A percentile compares a stretch with the other conserved stretches of the same genome.
Evolutionary conservation across 306 rosid species (phyloP).

Genomic region (Quercus alba): DNA sequence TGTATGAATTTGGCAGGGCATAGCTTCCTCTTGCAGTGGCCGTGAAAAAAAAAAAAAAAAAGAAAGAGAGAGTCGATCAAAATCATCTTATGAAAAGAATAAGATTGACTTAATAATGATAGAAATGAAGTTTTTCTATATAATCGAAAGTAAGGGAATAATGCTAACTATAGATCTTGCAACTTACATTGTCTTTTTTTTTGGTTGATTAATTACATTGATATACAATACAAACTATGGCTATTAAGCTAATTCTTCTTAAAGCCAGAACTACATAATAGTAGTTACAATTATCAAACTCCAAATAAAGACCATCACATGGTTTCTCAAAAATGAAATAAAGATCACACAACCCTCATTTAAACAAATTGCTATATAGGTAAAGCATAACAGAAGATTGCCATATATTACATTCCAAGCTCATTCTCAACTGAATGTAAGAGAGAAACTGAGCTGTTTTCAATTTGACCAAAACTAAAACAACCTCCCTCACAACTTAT

Average conservation of each 20-base stretch:
- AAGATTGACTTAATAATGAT: too few relatives aligned
- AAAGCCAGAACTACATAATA: neutral
- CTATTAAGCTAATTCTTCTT: slow-evolving; percentile 1
- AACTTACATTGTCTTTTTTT: too few relatives aligned
- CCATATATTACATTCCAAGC: slow-evolving; percentile 8
- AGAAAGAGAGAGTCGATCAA: too few relatives aligned
- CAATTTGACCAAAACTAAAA: neutral
- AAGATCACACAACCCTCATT: neutral
- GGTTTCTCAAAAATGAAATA: neutral
- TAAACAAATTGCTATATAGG: neutral
- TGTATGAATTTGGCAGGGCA: too few relatives aligned
- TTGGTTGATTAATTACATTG: neutral
- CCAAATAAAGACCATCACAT: neutral
- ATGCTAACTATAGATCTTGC: too few relatives aligned
- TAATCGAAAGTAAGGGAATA: too few relatives aligned
- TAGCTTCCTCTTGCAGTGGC: too few relatives aligned
- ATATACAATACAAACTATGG: neutral
- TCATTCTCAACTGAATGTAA: slow-evolving; percentile 11
- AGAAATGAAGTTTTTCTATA: too few relatives aligned
- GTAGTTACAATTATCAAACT: slow-evolving; percentile 4
- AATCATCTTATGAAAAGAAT: too few relatives aligned
- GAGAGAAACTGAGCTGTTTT: neutral
- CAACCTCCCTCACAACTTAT: slow-evolving; percentile 4
- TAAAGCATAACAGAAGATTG: slow-evolving; percentile 14
- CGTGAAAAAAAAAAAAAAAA: too few relatives aligned